Conservation (phyloP, 768 basidiomycete species). For the Podaxis sp. region DNA sequence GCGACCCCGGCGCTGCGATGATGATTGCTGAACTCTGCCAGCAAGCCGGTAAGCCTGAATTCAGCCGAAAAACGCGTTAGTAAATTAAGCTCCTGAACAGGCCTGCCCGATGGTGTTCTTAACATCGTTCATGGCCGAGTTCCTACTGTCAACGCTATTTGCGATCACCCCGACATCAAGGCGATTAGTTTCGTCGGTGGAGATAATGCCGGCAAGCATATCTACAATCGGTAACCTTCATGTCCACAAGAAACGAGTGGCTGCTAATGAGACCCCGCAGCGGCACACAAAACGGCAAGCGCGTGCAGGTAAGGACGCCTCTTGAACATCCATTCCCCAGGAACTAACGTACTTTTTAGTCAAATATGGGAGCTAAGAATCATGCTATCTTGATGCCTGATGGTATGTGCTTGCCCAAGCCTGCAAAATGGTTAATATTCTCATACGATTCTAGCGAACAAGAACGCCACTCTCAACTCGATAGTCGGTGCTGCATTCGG, state of each 20-base stretch:
- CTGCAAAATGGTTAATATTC: not conserved
- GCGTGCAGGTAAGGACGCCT: constrained; percentile 61
- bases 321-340: not conserved
- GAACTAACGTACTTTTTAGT: constrained; percentile 25
- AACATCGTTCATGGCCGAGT: constrained; percentile 91
- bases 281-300: constrained; percentile 83
- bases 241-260: not conserved
- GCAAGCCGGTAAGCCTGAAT: constrained; percentile 56
- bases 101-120: constrained; percentile 83
- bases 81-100: constrained; percentile 29
- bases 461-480: constrained; percentile 88
- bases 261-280: constrained; percentile 32
- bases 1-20: constrained; percentile 96
- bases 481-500: constrained; percentile 94
- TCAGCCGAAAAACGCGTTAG: not conserved
- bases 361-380: constrained; percentile 89
- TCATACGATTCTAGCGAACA: constrained; percentile 63
- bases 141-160: constrained; percentile 90
- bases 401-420: constrained; percentile 43
- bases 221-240: constrained; percentile 72
- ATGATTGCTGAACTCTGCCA: constrained; percentile 95
- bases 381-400: constrained; percentile 95
- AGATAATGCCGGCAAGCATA: constrained; percentile 89
- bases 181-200: constrained; percentile 98
- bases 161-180: constrained; percentile 87